phyloP scores from a whole-genome alignment of 1,284 basidiomycete species.

The Naganishia sp. region DNA sequence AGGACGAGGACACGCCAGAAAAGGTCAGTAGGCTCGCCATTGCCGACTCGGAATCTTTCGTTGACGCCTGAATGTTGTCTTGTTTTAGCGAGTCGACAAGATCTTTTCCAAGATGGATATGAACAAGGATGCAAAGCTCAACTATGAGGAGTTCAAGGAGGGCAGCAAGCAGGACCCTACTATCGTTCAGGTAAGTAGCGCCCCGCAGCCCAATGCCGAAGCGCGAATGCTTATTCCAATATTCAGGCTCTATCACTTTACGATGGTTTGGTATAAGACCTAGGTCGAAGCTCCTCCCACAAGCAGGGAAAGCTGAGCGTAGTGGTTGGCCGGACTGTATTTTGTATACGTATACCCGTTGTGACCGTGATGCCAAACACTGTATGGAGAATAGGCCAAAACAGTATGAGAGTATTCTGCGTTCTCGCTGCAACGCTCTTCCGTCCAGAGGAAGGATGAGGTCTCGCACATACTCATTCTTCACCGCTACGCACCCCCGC shows the following conservation, averaged over 20 bases:
- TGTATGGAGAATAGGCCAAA: background rate
- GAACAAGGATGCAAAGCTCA: slow-evolving; percentile 83
- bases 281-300: background rate
- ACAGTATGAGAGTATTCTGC: background rate
- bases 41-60: background rate
- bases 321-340: slow-evolving; percentile 10
- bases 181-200: slow-evolving; percentile 78
- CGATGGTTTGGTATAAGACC: slow-evolving; percentile 57
- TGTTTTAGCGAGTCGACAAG: slow-evolving; percentile 83
- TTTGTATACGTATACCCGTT: slow-evolving; percentile 28
- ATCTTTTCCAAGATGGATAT: slow-evolving; percentile 92
- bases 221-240: background rate
- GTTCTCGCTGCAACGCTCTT: background rate
- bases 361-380: slow-evolving; percentile 8
- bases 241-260: slow-evolving; percentile 58
- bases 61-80: background rate
- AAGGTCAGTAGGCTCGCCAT: slow-evolving; percentile 63
- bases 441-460: too few species aligned
- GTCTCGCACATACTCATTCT: too few species aligned
- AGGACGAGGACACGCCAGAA: slow-evolving; percentile 98
- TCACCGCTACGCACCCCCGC: too few species aligned
- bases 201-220: background rate
- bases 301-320: background rate
- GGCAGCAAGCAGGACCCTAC: slow-evolving; percentile 97
- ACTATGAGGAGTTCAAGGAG: slow-evolving; percentile 94